Evolutionary conservation across 2,329 filamentous ascomycete genomes (phyloP).

Genomic region (Orbilia brochopaga): DNA sequence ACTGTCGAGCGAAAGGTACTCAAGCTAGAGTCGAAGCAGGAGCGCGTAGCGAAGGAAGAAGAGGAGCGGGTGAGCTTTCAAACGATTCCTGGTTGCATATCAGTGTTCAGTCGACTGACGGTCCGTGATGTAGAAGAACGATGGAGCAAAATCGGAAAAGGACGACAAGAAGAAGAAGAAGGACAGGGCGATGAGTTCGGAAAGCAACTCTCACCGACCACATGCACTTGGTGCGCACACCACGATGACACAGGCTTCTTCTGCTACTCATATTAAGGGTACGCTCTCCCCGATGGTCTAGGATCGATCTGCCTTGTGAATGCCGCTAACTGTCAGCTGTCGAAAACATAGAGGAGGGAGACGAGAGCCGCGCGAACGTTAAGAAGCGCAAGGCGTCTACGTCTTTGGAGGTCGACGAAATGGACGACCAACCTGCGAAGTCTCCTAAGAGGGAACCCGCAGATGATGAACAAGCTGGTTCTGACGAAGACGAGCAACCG

Average conservation of each 20-base stretch:
- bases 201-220: slow-evolving; percentile 53
- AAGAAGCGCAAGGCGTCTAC: slow-evolving; percentile 52
- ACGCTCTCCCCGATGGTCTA: not conserved
- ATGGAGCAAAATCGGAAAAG: slow-evolving; percentile 49
- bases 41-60: slow-evolving; percentile 38
- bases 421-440: slow-evolving; percentile 48
- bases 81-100: too few relatives aligned
- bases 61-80: slow-evolving; percentile 34
- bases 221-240: slow-evolving; percentile 54
- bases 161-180: slow-evolving; percentile 53
- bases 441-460: slow-evolving; percentile 49
- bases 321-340: not conserved
- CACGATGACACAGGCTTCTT: slow-evolving; percentile 51
- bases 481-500: slow-evolving; percentile 52
- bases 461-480: slow-evolving; percentile 51
- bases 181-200: slow-evolving; percentile 51
- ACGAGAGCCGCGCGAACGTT: slow-evolving; percentile 51
- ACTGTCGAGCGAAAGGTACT: slow-evolving; percentile 36
- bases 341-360: slow-evolving; percentile 29
- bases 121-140: slow-evolving; percentile 27
- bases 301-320: not conserved
- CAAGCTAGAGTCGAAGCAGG: slow-evolving; percentile 37
- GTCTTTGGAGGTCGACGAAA: slow-evolving; percentile 48
- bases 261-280: slow-evolving; percentile 53
- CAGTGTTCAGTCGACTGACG: slow-evolving; percentile 2